These are phyloP conservation scores for Ophiobolus disseminans DNA, from an alignment of 2,329 filamentous ascomycete species.

Conservation along the genomic window DNA sequence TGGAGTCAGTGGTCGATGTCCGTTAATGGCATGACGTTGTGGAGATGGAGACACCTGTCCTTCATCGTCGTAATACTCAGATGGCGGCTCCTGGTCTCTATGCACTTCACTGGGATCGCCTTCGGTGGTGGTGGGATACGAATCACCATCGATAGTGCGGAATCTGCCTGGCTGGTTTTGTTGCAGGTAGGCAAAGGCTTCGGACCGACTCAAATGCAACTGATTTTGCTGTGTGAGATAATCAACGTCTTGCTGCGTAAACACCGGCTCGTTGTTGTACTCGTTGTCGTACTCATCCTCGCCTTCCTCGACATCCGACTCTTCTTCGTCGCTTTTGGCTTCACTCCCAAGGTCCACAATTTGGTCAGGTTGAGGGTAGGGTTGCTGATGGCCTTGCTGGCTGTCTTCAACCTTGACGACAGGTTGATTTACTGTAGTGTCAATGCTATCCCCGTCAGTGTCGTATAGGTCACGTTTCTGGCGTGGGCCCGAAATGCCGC, in stretches of 20 bases:
- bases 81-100: conserved; percentile 13
- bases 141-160: conserved; percentile 32
- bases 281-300: conserved; percentile 5
- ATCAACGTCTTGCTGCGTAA: conserved; percentile 2
- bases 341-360: conserved; percentile 11
- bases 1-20: neutral
- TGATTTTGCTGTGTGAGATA: conserved; percentile 5
- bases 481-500: conserved; percentile 15
- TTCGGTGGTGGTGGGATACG: conserved; percentile 49
- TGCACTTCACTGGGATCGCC: conserved; percentile 30
- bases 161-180: conserved; percentile 6
- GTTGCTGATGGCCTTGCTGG: conserved; percentile 14
- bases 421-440: conserved; percentile 40
- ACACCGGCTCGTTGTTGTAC: neutral
- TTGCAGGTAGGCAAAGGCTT: conserved; percentile 9
- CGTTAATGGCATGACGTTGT: conserved; percentile 13
- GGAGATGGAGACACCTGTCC: conserved; percentile 14
- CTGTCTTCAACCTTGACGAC: conserved; percentile 25
- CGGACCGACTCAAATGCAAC: neutral
- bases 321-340: conserved; percentile 17
- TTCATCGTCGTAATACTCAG: conserved; percentile 11
- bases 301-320: conserved; percentile 6
- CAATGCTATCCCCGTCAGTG: conserved; percentile 49
- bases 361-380: conserved; percentile 15
- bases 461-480: conserved; percentile 37